Percentiles rank a stretch among this genome's conserved stretches.
These are phyloP conservation scores for Seiridium unicorne DNA, from an alignment of 2,329 filamentous ascomycete species.

Conservation along the genomic window DNA sequence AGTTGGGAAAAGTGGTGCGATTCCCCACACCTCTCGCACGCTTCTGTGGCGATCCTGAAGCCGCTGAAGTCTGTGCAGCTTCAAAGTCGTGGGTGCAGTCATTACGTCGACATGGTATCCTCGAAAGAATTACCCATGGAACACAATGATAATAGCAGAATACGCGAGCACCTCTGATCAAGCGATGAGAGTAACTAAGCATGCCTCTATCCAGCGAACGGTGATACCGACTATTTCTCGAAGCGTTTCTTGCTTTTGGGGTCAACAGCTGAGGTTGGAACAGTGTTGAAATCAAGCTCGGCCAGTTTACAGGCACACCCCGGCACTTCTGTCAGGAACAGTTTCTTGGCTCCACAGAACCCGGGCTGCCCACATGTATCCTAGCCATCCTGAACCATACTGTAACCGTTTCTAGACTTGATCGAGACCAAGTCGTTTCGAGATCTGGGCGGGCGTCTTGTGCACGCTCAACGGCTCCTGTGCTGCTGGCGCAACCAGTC, in stretches of 20 bases:
- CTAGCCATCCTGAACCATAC: constrained; percentile 9
- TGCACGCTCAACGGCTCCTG: not conserved
- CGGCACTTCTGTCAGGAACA: constrained; percentile 4
- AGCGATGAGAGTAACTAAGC: no score
- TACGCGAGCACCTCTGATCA: no score
- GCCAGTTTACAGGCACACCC: not conserved
- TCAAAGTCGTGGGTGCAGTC: not conserved
- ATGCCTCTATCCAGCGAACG: no score
- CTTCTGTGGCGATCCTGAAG: constrained; percentile 4
- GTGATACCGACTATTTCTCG: no score
- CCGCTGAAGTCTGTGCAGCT: constrained; percentile 1
- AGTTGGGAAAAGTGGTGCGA: constrained; percentile 6
- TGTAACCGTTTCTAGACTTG: constrained; percentile 11
- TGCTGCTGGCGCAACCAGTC: not conserved
- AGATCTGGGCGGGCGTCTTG: constrained; percentile 7
- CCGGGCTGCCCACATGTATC: not conserved
- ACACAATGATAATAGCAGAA: no score
- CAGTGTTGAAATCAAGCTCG: not conserved
- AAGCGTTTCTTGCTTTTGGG: not conserved
- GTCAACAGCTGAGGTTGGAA: not conserved
- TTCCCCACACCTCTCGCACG: constrained; percentile 9
- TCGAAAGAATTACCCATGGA: no score
- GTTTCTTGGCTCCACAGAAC: not conserved
- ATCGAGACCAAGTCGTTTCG: constrained; percentile 13
- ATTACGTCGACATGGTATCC: no score